Evolutionary conservation across 306 rosid genomes (phyloP).

Genomic region (Dicorynia guianensis): DNA sequence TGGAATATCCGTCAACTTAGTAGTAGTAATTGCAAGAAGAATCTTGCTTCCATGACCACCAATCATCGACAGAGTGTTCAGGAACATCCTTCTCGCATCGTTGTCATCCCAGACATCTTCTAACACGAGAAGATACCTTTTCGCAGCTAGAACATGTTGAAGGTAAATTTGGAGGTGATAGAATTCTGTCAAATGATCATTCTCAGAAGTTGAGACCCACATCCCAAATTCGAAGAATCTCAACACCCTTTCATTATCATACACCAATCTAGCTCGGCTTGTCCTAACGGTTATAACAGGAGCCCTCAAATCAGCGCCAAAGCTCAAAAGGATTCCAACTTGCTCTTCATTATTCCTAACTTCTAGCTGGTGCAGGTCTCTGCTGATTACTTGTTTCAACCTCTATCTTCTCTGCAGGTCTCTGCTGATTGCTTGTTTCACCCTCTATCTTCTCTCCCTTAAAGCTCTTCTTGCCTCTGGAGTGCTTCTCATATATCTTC

Average conservation of each 20-base stretch:
- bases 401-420: background rate
- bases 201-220: background rate
- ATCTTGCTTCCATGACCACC: background rate
- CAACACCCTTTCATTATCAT: background rate
- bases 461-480: background rate
- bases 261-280: background rate
- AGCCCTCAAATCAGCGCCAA: background rate
- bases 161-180: background rate
- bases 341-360: background rate
- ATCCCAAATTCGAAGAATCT: background rate
- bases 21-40: background rate
- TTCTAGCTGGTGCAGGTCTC: background rate
- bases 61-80: background rate
- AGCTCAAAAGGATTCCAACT: background rate
- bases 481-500: too few relatives aligned
- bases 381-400: background rate
- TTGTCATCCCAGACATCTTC: background rate
- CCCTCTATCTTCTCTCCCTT: background rate
- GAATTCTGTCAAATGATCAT: background rate
- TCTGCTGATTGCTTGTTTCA: background rate
- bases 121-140: background rate
- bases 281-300: background rate
- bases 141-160: background rate
- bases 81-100: background rate
- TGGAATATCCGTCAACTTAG: background rate